Conservation (phyloP, 1,284 basidiomycete genomes). For the Ganoderma lingzhi region DNA sequence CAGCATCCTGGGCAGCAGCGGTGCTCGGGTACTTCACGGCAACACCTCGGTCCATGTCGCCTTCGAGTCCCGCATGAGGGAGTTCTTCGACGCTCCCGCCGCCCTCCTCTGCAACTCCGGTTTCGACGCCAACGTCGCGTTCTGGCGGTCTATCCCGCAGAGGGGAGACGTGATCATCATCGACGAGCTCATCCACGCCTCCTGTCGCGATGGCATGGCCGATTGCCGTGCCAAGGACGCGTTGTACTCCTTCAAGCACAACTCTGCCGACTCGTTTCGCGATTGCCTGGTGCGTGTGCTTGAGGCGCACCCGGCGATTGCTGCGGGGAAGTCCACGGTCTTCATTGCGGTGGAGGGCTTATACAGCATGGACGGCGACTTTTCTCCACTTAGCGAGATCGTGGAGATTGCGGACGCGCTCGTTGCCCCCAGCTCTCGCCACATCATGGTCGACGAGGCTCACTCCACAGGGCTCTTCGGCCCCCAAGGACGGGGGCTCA, state of each 20-base stretch:
- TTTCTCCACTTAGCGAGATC: slow-evolving; percentile 73
- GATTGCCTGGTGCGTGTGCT: slow-evolving; percentile 50
- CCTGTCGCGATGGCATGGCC: too few relatives aligned
- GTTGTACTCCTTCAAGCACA: slow-evolving; percentile 54
- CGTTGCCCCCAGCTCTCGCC: slow-evolving; percentile 64
- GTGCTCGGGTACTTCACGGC: slow-evolving; percentile 81
- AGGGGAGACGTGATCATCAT: slow-evolving; percentile 79
- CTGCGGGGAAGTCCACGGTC: slow-evolving; percentile 50
- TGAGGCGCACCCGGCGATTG: slow-evolving; percentile 39
- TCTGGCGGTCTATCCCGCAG: slow-evolving; percentile 87
- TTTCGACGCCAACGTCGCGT: slow-evolving; percentile 62
- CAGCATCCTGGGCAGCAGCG: slow-evolving; percentile 82
- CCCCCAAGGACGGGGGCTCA: slow-evolving; percentile 75
- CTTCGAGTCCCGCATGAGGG: slow-evolving; percentile 52
- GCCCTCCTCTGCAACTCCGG: slow-evolving; percentile 93
- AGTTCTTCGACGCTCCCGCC: slow-evolving; percentile 67
- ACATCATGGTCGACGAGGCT: slow-evolving; percentile 86
- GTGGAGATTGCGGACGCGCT: slow-evolving; percentile 37
- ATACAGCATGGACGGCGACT: slow-evolving; percentile 95
- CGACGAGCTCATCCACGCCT: slow-evolving; percentile 65
- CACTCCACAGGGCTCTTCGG: slow-evolving; percentile 86
- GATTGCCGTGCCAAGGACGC: too few relatives aligned
- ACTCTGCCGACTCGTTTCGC: slow-evolving; percentile 61
- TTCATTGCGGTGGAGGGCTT: slow-evolving; percentile 63
- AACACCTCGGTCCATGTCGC: slow-evolving; percentile 69